Evolutionary conservation across 2,329 filamentous ascomycete species (phyloP), one percentile per base, ranked within the genome.

Genomic region (Grosmannia serpens): DNA sequence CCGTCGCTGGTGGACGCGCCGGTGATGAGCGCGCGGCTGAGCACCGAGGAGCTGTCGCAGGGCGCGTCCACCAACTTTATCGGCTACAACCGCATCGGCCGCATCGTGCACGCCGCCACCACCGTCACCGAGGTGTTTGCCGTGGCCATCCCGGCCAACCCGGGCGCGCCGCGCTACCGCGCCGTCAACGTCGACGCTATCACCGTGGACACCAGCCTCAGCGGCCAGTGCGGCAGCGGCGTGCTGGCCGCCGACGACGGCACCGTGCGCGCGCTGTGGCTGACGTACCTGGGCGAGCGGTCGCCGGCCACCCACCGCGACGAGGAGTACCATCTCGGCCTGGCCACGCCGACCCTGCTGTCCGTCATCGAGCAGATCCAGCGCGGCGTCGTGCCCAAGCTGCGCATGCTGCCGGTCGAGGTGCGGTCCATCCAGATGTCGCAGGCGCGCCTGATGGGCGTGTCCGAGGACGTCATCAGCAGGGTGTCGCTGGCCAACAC

Each of bases 61-160:
- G 94, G 94, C 41, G 89, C 91, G 54, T 87, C 92, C 59, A 96
- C 91, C 0, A 91, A 96, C 64, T 99, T 99, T 73, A 88, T 99
- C 62, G 95, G 94, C n/a, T 95, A 96, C 76, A 99, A 99, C 69
- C 86, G 95, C 64, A 97, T 96, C 64, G 87, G 92, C 61, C 85
- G 92, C 41, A 89, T 96, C 47, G 92, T 97, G 4, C 89, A 96
- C 65, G 89, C 91, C 6, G 91, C 95, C 65, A 97, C 94, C 0
- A 90, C 88, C 0, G 91, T 99, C 17, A 99, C 95, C 0, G 94
- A 99, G 70, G 95, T 99, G 67, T 97, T 92, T 13, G 94, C 94
- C 2, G 94, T 97, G 3, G 90, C 91, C 0, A 97, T 99, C 62
- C 95, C 94, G 0, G 91, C 94, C 29, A 97, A 95, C 72, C 87